Evolutionary conservation across 2,329 filamentous ascomycete species (phyloP), one percentile per base, ranked within the genome.

Genomic region (Talaromyces sp.): DNA sequence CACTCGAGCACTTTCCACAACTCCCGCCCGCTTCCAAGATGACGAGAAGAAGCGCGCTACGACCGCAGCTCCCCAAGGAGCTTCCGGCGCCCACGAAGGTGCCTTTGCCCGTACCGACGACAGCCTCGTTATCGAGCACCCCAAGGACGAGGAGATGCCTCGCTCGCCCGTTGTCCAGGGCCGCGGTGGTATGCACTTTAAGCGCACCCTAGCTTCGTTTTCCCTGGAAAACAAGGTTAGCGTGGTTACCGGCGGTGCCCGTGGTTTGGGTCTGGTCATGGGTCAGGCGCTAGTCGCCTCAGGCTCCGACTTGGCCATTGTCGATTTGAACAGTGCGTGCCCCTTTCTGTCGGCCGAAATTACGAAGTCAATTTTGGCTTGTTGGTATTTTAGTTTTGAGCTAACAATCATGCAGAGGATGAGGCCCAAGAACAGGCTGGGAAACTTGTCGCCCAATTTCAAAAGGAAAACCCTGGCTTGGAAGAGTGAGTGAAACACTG

Each of bases 231-330:
- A 88, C 67, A 90, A 89, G 74, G 90, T 93, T 9, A 92, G 88
- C 56, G 83, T 97, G 47, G 90, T 98, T 45, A 98, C 94, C 0
- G 94, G 94, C 61, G 94, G 93, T 74, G 94, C 94, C 31, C 85
- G 93, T 74, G 94, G 94, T 8, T 79, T 98, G 65, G 94, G 94
- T 45, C 82, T 97, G 67, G 93, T 96, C 71, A 97, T 98, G 90
- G 91, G 90, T 60, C 93, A 97, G 81, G 93, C 91, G 56, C 87
- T 97, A 78, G 90, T 97, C 62, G 89, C 92, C 62, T 95, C 91
- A 62, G 94, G 94, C 61, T 91, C 92, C 10, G 89, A 96, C 76
- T 84, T 97, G 67, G 94, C 94, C 48, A 91, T 98, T 77, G 92
- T 97, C 47, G 94, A 98, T 77, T 83, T 97, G 81, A 97, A 98